These are phyloP conservation scores for Rutstroemia sp. DNA, from an alignment of 2,329 filamentous ascomycete species.

Conservation along the genomic window DNA sequence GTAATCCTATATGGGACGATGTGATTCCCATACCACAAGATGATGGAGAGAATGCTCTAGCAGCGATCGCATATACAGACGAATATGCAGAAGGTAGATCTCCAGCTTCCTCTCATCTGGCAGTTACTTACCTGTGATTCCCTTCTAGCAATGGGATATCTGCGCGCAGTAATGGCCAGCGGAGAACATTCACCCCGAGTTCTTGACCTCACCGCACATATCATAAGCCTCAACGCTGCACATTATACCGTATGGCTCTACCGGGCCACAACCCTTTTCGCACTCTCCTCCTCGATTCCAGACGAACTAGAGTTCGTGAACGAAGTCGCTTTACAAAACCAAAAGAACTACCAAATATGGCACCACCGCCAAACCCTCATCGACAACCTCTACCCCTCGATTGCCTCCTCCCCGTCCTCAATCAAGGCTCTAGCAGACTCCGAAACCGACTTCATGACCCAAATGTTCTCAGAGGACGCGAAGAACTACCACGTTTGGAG, in stretches of 20 bases:
- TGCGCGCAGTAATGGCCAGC: conserved; percentile 84
- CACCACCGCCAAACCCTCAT: conserved; percentile 62
- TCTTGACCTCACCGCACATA: conserved; percentile 74
- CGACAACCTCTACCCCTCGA: conserved; percentile 50
- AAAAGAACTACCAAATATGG: conserved; percentile 99
- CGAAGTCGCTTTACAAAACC: conserved; percentile 68
- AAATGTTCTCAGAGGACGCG: conserved; percentile 76
- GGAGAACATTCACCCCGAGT: conserved; percentile 77
- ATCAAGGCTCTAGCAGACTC: conserved; percentile 50
- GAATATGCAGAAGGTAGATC: conserved; percentile 71
- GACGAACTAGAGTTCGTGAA: conserved; percentile 80
- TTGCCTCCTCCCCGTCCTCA: conserved; percentile 48
- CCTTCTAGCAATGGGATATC: conserved; percentile 70
- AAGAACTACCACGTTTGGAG: conserved; percentile 99
- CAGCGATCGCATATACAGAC: conserved; percentile 84
- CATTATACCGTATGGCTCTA: conserved; percentile 99
- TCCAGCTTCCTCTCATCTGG: neutral
- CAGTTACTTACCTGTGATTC: neutral
- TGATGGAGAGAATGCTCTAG: conserved; percentile 77
- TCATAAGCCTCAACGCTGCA: conserved; percentile 89
- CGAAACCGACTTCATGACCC: conserved; percentile 68
- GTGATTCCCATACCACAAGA: conserved; percentile 74
- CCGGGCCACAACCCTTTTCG: conserved; percentile 70
- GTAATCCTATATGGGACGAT: conserved; percentile 74
- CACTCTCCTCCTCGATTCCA: conserved; percentile 36